Conservation (phyloP, 768 basidiomycete genomes). For the Leccinum boreale region DNA sequence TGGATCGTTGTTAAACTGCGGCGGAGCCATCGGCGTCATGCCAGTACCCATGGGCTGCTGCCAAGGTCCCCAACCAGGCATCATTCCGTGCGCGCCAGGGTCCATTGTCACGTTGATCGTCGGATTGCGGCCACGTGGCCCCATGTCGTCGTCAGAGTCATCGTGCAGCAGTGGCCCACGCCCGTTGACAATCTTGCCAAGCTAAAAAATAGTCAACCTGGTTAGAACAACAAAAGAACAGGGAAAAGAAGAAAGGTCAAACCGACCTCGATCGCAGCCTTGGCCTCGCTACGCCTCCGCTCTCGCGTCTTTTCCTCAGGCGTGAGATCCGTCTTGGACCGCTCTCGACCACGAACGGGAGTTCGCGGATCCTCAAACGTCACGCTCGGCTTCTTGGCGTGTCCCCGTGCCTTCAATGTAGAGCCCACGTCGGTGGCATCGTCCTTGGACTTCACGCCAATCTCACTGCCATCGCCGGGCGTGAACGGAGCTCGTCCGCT, state of each 20-base stretch:
- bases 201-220: constrained; percentile 39
- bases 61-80: constrained; percentile 36
- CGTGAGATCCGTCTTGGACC: constrained; percentile 28
- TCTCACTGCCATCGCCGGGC: constrained; percentile 75
- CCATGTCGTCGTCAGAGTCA: constrained; percentile 42
- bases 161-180: constrained; percentile 58
- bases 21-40: constrained; percentile 35
- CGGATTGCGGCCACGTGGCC: constrained; percentile 11
- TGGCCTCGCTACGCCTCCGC: constrained; percentile 78
- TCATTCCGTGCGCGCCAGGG: constrained; percentile 22
- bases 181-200: constrained; percentile 87
- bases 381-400: constrained; percentile 60
- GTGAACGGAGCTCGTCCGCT: constrained; percentile 73
- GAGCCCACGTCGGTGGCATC: constrained; percentile 22
- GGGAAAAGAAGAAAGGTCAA: background rate
- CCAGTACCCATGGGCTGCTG: constrained; percentile 27
- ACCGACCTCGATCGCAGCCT: constrained; percentile 79
- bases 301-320: constrained; percentile 63
- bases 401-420: constrained; percentile 31
- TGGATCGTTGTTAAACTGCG: constrained; percentile 48
- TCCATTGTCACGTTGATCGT: constrained; percentile 39
- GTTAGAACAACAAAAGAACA: constrained; percentile 1
- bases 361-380: constrained; percentile 57
- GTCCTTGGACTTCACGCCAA: constrained; percentile 26
- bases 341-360: constrained; percentile 29